Percentiles rank a stretch among this genome's conserved stretches.
phyloP scores from a whole-genome alignment of 352 stramenopile genomes.

The Globisporangium radiosum region DNA sequence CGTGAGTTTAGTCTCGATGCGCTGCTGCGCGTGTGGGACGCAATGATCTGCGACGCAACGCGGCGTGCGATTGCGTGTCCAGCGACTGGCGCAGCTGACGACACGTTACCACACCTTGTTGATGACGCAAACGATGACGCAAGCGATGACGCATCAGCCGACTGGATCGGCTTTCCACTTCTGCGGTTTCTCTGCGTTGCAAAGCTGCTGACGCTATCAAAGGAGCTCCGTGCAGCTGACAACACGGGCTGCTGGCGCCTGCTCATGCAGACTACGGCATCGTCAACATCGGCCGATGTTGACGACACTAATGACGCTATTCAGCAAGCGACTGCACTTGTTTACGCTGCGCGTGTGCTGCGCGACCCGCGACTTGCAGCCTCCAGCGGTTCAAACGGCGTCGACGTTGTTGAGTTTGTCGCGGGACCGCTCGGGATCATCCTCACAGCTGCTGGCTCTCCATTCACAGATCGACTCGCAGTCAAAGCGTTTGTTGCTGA shows the following conservation, averaged over 20 bases:
- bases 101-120: conserved; percentile 24
- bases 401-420: conserved; percentile 63
- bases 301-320: conserved; percentile 11
- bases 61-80: conserved; percentile 24
- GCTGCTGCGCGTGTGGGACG: conserved; percentile 60
- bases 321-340: conserved; percentile 21
- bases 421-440: conserved; percentile 63
- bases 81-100: conserved; percentile 28
- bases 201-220: conserved; percentile 49
- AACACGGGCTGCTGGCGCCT: conserved; percentile 67
- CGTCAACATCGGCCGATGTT: background rate
- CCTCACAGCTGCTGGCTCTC: conserved; percentile 37
- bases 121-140: conserved; percentile 6
- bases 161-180: conserved; percentile 59
- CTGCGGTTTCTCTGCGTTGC: conserved; percentile 67
- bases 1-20: conserved; percentile 66
- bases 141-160: conserved; percentile 6
- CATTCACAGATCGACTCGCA: conserved; percentile 48
- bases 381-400: conserved; percentile 12
- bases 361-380: conserved; percentile 52
- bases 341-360: conserved; percentile 45
- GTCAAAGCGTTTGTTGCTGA: conserved; percentile 66
- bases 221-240: conserved; percentile 42
- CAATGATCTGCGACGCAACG: conserved; percentile 42
- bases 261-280: conserved; percentile 56